Evolutionary conservation across 2,329 filamentous ascomycete genomes (phyloP), one percentile per base, ranked within the genome.

Genomic region (Trichoderma pleuroti): DNA sequence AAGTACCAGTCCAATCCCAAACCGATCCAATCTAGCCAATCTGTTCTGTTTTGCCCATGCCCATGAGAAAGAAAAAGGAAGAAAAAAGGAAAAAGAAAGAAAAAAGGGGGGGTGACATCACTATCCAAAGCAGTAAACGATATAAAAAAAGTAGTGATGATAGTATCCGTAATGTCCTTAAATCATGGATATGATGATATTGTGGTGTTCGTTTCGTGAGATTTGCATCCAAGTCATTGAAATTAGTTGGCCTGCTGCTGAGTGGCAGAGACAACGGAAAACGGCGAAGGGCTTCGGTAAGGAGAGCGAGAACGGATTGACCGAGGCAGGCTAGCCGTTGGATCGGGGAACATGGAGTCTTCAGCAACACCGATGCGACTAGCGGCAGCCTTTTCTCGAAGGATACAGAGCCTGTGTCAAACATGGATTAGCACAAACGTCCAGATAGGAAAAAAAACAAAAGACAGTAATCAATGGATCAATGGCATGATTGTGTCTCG

Each of bases 361-460:
- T 84, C 81, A 67, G 81, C 80, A 74, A 85, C 80, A 72, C 84
- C 83, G 67, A 87, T 80, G 73, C 84, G 81, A 75, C 82, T 83
- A 59, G 85, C 84, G 24, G 82, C 83, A 7, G 84, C 86, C 76
- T 87, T 84, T 77, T 87, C 85, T 74, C 85, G 85, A 72, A 87
- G 80, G 73, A 85, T 80, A 36, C 80, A 76, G 73, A 87, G 80
- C 73, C 85, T 87, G 67, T 60, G n/a, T 18, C 34, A 46, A 60
- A 36, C 36, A 57, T 16, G 6, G 10, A 56, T 72, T 46, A 70
- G 70, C 28, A 64, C 10, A 18, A 28, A 18, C 14, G 56, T 21
- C 18, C 24, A 14, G n/a, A 11, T 60, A n/a, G n/a, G n/a, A n/a
- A n/a, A n/a, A n/a, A n/a, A n/a, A n/a, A n/a, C n/a, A 21, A 21